Evolutionary conservation across 73 alveolate genomes (phyloP), one percentile per base, ranked within the genome.

Genomic region (Paramecium biaurelia): DNA sequence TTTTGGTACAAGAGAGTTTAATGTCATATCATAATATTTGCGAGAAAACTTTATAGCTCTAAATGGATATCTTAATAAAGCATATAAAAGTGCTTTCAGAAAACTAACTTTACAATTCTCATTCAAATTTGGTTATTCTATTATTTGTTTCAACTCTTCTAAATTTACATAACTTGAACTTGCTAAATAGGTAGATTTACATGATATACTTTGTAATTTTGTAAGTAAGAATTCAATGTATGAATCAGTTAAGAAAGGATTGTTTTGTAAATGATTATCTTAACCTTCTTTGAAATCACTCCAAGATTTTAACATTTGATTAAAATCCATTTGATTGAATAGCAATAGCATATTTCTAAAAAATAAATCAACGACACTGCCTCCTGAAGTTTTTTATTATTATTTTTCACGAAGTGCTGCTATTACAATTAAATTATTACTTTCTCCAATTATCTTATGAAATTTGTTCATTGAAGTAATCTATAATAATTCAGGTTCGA

Each of bases 341-440:
- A 79, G 32, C 21, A 79, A 34, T 45, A 41, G 10, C 70, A 79
- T 47, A 45, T 79, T 79, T 24, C 74, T 41, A 23, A 23, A 23
- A 42, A 79, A 79, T 18, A 79, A 45, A 47, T 79, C 90, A 11
- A 79, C 74, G 9, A 79, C 90, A 43, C 90, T 79, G 32, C 90
- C 90, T 24, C 76, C 30, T 24, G 41, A 34, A 10, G 32, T 45
- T 79, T 79, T 38, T 18, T 79, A 24, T 34, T 38, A 41, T 43
- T 41, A 45, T 42, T 79, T 79, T 18, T 79, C 74, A 18, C 74
- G 45, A 8, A 79, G 34, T 38, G 74, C 90, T 79, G 56, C 23
- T 23, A 18, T 79, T 42, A 45, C 8, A 8, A 72, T 72, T 72
- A 34, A 72, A 35, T 18, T 2, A 32, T 30, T 67, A 72, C 86